A percentile compares a stretch with the other conserved stretches of the same genome.
Evolutionary conservation across 179 eudicot species (phyloP).

Genomic region (Beta corolliflora): DNA sequence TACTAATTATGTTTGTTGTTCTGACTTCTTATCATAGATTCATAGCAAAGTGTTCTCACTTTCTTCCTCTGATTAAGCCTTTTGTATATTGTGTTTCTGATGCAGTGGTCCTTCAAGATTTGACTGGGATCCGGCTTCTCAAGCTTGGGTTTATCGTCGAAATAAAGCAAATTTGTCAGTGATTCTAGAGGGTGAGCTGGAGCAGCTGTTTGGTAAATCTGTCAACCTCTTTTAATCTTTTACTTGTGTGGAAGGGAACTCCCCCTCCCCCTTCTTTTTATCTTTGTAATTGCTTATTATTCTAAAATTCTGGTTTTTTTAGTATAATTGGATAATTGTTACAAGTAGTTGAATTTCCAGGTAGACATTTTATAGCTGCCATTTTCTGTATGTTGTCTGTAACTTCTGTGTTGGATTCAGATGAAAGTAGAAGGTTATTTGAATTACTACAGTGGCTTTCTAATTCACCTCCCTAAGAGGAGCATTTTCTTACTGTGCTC

Average conservation of each 20-base stretch:
- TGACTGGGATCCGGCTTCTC: constrained; percentile 43
- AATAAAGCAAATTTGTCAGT: constrained; percentile 43
- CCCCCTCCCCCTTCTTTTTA: too few species aligned
- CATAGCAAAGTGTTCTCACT: neutral
- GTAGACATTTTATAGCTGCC: neutral
- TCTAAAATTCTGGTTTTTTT: neutral
- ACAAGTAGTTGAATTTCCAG: neutral
- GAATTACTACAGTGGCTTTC: neutral
- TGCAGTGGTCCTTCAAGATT: constrained; percentile 51
- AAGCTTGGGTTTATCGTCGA: constrained; percentile 44
- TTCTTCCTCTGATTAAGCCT: neutral
- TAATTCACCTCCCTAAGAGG: neutral
- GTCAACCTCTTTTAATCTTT: constrained; percentile 53
- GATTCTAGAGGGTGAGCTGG: constrained; percentile 59
- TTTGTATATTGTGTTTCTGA: constrained; percentile 3
- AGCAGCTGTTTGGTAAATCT: constrained; percentile 63
- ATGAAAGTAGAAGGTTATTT: neutral
- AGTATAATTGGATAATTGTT: neutral
- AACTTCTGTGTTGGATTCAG: neutral
- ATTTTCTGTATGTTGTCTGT: neutral
- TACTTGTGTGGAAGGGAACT: constrained; percentile 33
- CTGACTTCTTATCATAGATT: neutral
- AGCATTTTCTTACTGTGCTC: too few species aligned
- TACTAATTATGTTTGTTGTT: neutral
- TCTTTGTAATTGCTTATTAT: neutral